Percentiles rank a stretch among this genome's conserved stretches.
phyloP scores from a whole-genome alignment of 208 protist genomes.

The Leishmania turanica region DNA sequence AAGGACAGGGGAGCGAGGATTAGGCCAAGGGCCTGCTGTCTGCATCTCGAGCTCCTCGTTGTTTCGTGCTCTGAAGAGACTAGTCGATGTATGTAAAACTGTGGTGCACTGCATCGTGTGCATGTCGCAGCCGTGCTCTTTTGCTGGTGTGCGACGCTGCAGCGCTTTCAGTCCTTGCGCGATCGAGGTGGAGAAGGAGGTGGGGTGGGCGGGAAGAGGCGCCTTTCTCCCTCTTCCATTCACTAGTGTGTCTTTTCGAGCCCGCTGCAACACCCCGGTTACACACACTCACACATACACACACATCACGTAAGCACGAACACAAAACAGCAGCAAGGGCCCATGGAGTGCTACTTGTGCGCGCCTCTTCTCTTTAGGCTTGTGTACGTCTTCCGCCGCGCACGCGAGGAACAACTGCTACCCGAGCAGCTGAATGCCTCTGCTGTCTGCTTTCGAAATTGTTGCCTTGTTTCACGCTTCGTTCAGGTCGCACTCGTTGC shows the following conservation, averaged over 20 bases:
- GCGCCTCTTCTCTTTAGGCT: background rate
- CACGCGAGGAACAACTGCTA: background rate
- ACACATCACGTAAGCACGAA: conserved; percentile 1
- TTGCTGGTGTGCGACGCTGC: background rate
- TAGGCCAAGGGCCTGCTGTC: background rate
- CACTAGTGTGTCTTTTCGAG: background rate
- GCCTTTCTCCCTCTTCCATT: background rate
- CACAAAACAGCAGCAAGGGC: background rate
- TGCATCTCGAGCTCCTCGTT: conserved; percentile 3
- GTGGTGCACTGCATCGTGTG: background rate
- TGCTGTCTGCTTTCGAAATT: background rate
- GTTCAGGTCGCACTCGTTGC: background rate
- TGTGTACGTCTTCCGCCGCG: background rate
- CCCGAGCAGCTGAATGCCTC: background rate
- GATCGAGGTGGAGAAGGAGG: background rate
- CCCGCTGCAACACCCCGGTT: background rate
- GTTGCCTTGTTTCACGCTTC: background rate
- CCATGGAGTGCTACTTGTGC: background rate
- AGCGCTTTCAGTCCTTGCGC: background rate
- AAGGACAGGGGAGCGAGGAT: background rate
- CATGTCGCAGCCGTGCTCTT: background rate
- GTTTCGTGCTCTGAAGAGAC: background rate
- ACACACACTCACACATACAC: background rate
- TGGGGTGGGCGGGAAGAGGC: background rate
- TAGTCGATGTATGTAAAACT: background rate